Conservation (phyloP, 176 grass and related monocot genomes). For the Avena eriantha region DNA sequence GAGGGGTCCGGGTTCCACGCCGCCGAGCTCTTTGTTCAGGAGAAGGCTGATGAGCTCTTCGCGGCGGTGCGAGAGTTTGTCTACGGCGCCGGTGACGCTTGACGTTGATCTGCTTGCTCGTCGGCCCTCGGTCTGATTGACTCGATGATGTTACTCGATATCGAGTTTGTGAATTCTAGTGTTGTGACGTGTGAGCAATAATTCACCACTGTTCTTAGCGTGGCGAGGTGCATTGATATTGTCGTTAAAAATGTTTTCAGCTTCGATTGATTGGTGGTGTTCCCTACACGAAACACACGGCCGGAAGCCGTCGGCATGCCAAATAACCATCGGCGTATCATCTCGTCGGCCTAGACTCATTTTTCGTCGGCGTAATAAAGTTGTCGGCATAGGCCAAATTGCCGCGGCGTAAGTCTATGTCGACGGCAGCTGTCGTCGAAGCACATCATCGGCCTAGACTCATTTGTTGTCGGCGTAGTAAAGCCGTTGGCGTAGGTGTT, state of each 20-base stretch:
- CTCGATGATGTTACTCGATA: background rate
- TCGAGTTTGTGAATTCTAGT: background rate
- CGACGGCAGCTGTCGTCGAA: too few species aligned
- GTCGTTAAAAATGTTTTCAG: background rate
- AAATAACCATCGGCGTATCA: too few species aligned
- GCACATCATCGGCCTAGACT: too few species aligned
- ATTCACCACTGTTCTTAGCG: background rate
- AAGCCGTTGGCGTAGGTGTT: too few species aligned
- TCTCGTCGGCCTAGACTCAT: too few species aligned
- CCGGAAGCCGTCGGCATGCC: too few species aligned
- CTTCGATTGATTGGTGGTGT: background rate
- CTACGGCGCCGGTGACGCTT: constrained; percentile 25
- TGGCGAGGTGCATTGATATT: background rate
- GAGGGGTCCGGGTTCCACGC: constrained; percentile 65
- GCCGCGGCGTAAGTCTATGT: too few species aligned
- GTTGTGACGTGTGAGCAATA: background rate
- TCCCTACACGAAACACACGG: too few species aligned
- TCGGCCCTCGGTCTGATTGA: background rate
- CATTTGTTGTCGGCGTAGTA: too few species aligned
- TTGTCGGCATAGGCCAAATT: too few species aligned
- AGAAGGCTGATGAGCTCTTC: constrained; percentile 50
- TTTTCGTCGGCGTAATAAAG: too few species aligned
- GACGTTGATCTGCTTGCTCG: background rate
- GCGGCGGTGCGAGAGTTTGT: constrained; percentile 63
- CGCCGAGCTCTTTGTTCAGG: constrained; percentile 66